A percentile compares a stretch with the other conserved stretches of the same genome.
These are phyloP conservation scores for Ulmus americana DNA, from an alignment of 331 rosid species.

Conservation along the genomic window DNA sequence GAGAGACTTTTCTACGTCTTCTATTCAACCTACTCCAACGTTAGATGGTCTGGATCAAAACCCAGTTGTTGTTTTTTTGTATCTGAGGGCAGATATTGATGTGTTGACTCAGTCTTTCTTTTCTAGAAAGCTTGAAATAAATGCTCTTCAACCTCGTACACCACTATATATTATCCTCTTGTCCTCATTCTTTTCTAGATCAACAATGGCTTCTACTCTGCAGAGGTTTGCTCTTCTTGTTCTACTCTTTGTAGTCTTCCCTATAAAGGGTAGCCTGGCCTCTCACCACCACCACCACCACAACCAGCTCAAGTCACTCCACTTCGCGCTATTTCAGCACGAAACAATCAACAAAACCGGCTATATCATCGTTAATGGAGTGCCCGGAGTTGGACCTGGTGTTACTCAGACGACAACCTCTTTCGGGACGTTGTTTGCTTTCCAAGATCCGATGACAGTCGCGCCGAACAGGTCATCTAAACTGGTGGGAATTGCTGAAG, in stretches of 20 bases:
- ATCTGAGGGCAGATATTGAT: neutral
- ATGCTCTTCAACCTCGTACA: neutral
- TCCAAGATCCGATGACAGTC: conserved; percentile 57
- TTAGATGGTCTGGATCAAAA: conserved; percentile 24
- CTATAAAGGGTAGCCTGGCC: conserved; percentile 22
- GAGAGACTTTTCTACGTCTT: neutral
- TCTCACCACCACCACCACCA: conserved; percentile 25
- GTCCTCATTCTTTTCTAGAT: no score
- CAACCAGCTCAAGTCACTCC: conserved; percentile 46
- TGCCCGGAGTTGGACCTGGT: conserved; percentile 26
- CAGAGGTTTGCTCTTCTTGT: conserved; percentile 18
- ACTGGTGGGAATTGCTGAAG: conserved; percentile 50
- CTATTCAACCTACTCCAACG: conserved; percentile 12
- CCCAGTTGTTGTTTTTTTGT: neutral
- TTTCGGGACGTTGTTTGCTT: conserved; percentile 60
- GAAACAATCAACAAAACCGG: conserved; percentile 73
- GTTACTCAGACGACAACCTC: conserved; percentile 50
- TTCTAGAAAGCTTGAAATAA: conserved; percentile 4
- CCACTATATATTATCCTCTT: no score
- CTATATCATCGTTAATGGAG: conserved; percentile 48
- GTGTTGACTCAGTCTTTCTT: neutral
- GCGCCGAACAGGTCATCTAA: conserved; percentile 45
- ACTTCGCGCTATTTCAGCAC: conserved; percentile 59
- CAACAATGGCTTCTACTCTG: conserved; percentile 31
- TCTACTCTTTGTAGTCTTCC: conserved; percentile 28